A percentile compares a stretch with the other conserved stretches of the same genome.
phyloP scores from a whole-genome alignment of 805 yeast genomes.

The Pichia nanzhaoensis region DNA sequence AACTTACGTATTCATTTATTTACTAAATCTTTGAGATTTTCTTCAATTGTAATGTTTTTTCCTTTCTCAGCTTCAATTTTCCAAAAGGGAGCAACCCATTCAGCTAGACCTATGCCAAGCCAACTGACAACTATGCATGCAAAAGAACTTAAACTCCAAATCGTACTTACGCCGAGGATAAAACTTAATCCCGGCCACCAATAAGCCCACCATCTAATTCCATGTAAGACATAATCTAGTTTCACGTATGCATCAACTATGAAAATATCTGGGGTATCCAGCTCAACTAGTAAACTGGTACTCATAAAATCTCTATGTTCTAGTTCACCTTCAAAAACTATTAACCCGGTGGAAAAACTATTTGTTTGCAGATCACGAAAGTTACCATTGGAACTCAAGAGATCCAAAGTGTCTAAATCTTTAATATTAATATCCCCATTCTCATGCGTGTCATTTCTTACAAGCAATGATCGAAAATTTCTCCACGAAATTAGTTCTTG shows the following conservation, averaged over 20 bases:
- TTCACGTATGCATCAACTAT: slow-evolving; percentile 8
- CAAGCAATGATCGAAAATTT: slow-evolving; percentile 5
- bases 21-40: slow-evolving; percentile 8
- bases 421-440: background rate
- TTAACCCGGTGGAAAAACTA: slow-evolving; percentile 6
- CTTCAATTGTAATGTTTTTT: background rate
- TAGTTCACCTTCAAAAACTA: slow-evolving; percentile 6
- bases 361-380: background rate
- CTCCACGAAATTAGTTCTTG: slow-evolving; percentile 5
- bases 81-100: background rate
- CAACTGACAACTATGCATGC: slow-evolving; percentile 10
- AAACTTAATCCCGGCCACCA: slow-evolving; percentile 18
- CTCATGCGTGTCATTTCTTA: slow-evolving; percentile 1
- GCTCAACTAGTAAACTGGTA: slow-evolving; percentile 12
- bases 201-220: slow-evolving; percentile 14
- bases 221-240: slow-evolving; percentile 12
- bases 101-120: slow-evolving; percentile 4
- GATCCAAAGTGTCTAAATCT: slow-evolving; percentile 1
- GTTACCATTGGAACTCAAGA: slow-evolving; percentile 4
- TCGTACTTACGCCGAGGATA: slow-evolving; percentile 9
- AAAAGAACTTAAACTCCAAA: slow-evolving; percentile 10
- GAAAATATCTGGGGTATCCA: slow-evolving; percentile 10
- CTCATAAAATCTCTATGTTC: background rate
- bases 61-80: background rate
- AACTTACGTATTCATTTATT: background rate